These are phyloP conservation scores for Xylaria palmicola DNA, from an alignment of 495 filamentous ascomycete genomes.

Conservation along the genomic window DNA sequence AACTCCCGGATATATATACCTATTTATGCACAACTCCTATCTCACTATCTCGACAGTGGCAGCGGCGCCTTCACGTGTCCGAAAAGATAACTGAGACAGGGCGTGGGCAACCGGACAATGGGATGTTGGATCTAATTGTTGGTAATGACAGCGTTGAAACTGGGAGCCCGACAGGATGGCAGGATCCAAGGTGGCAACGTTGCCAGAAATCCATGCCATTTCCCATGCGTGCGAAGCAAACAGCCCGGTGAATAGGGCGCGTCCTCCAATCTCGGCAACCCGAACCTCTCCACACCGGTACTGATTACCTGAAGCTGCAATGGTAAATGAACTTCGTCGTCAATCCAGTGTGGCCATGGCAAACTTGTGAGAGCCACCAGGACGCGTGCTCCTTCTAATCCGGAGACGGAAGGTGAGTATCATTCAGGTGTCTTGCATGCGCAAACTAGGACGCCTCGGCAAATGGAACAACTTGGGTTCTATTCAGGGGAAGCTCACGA, in stretches of 20 bases:
- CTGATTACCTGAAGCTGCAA: constrained; percentile 14
- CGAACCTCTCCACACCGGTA: constrained; percentile 15
- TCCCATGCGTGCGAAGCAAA: background rate
- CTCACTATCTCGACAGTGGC: background rate
- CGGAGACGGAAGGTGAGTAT: constrained; percentile 31
- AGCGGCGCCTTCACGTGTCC: constrained; percentile 21
- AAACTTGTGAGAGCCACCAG: constrained; percentile 12
- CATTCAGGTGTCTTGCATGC: constrained; percentile 26
- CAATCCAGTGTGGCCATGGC: constrained; percentile 16
- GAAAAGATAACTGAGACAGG: constrained; percentile 19
- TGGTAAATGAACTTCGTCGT: constrained; percentile 19
- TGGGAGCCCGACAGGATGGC: constrained; percentile 3
- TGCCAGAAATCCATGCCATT: constrained; percentile 20
- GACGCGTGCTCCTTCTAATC: constrained; percentile 28
- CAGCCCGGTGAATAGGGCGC: constrained; percentile 1
- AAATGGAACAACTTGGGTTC: constrained; percentile 23
- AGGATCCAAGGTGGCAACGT: constrained; percentile 31
- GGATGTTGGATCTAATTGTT: constrained; percentile 1
- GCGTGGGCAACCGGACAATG: constrained; percentile 3
- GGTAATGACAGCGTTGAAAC: background rate
- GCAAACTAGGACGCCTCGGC: constrained; percentile 22
- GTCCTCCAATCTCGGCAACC: constrained; percentile 9
- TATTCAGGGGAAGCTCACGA: constrained; percentile 28
- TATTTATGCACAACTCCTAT: constrained; percentile 1
- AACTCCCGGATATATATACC: constrained; percentile 12